Evolutionary conservation across 106 monocot species (phyloP).

Genomic region (Posidonia australis): DNA sequence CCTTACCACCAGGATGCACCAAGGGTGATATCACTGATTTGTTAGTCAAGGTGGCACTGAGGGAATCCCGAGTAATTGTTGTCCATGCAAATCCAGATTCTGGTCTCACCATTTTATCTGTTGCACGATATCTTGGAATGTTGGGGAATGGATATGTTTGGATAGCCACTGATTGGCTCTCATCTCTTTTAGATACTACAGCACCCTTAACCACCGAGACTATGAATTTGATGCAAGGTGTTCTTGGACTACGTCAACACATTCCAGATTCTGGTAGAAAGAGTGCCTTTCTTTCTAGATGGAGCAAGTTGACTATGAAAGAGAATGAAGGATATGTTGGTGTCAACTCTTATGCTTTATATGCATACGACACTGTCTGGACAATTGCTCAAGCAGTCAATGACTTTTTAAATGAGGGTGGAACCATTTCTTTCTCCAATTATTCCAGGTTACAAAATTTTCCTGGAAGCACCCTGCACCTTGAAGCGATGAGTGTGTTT

Average conservation of each 20-base stretch:
- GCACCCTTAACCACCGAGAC: slow-evolving; percentile 10
- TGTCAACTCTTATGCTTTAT: slow-evolving; percentile 54
- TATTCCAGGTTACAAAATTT: slow-evolving; percentile 27
- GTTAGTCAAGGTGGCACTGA: slow-evolving; percentile 16
- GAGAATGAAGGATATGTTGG: slow-evolving; percentile 9
- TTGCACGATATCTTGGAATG: slow-evolving; percentile 51
- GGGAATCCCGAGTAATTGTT: slow-evolving; percentile 19
- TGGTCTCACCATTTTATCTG: slow-evolving; percentile 35
- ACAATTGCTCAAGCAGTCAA: slow-evolving; percentile 51
- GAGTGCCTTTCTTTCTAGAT: slow-evolving; percentile 27
- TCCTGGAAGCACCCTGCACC: slow-evolving; percentile 20
- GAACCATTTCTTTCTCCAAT: slow-evolving; percentile 51
- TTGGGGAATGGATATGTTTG: slow-evolving; percentile 56
- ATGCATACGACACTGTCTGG: slow-evolving; percentile 81
- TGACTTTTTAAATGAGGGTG: slow-evolving; percentile 38
- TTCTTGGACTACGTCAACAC: slow-evolving; percentile 48
- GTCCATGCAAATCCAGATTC: slow-evolving; percentile 16
- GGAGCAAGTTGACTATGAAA: slow-evolving; percentile 26
- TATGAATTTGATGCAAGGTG: slow-evolving; percentile 48
- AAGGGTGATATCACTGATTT: slow-evolving; percentile 13
- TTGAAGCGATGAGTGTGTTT: slow-evolving; percentile 57
- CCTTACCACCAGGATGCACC: slow-evolving; percentile 8
- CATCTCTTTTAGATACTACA: slow-evolving; percentile 41
- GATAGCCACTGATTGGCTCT: slow-evolving; percentile 86
- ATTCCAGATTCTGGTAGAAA: slow-evolving; percentile 36